Base-by-base conservation (phyloP, 768 basidiomycete species). In the Pisolithus sp. region DNA sequence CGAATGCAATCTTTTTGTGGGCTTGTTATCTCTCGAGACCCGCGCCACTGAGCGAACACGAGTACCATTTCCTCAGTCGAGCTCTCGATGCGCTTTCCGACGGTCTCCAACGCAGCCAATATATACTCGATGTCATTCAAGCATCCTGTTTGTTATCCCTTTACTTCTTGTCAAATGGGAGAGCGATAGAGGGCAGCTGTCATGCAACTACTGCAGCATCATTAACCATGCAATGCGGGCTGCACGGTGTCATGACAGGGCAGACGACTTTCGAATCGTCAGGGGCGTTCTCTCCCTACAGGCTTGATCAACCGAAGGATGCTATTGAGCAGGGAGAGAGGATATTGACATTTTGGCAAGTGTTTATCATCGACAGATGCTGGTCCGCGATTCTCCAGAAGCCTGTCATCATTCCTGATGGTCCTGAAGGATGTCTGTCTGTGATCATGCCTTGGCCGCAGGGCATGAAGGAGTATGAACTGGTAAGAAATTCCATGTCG, bases 1-100 rank as follows among this genome's bases (percentile, higher is more conserved):
- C 89, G 75, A 87, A 89, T 61, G 77, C 87, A 54, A 83, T 90
- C 61, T 91, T 83, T 63, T 78, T 90, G 7, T 89, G 88, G 84
- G 84, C 86, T 2, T 90, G 87, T 65, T 87, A 85, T 62, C 76
- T 90, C 38, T 87, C 89, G 9, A 76, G 85, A 20, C 82, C 86
- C 7, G 83, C 81, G 37, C 76, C 80, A 5, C 72, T 90, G 12
- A 79, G 79, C 58, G 79, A 82, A 48, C 83, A 89, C 61, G 87
- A 91, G 67, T 75, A 79, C 15, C 79, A 82, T 55, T 91, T 87
- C 61, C 80, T 91, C 51, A 71, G 69, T 9, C 78, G 79, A 34
- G 73, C 86, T 2, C 77, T 86, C 15, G 78, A 84, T 36, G 75
- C 76, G 0, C 76, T 89, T 50, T 78, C 74, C 24, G 81, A 83